Conservation (phyloP, 2,329 filamentous ascomycete species). For the Cladophialophora psammophila region DNA sequence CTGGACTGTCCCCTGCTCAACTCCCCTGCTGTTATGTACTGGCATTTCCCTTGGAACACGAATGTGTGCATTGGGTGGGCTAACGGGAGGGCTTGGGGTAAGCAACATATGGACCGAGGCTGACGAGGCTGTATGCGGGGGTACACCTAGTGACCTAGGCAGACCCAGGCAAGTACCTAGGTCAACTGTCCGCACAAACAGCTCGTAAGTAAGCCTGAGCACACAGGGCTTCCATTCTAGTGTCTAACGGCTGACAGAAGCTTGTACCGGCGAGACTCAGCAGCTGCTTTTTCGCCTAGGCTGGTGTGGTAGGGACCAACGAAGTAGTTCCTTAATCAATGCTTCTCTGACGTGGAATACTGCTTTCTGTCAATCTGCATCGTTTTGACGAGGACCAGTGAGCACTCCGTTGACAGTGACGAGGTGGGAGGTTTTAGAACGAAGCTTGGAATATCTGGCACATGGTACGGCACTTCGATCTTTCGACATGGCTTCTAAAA, state of each 20-base stretch:
- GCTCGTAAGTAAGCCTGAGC: background rate
- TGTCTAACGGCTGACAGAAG: too few species aligned
- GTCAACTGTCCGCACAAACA: background rate
- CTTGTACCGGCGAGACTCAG: too few species aligned
- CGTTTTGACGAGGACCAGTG: too few species aligned
- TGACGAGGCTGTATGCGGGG: slow-evolving; percentile 24
- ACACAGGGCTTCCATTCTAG: too few species aligned
- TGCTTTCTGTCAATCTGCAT: too few species aligned
- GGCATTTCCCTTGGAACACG: background rate
- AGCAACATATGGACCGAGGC: slow-evolving; percentile 10
- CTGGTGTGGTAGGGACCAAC: too few species aligned
- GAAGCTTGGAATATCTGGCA: background rate
- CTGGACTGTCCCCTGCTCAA: background rate
- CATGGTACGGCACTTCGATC: background rate
- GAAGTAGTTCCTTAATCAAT: too few species aligned
- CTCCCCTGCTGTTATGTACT: background rate
- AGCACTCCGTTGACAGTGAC: too few species aligned
- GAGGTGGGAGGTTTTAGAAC: background rate
- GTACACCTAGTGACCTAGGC: too few species aligned
- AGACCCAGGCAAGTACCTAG: background rate
- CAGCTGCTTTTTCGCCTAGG: too few species aligned
- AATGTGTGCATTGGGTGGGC: background rate
- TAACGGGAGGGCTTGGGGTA: background rate
- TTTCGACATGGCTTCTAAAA: slow-evolving; percentile 9
- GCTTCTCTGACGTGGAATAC: too few species aligned